Base-by-base conservation (phyloP, 306 rosid species). In the Adenanthera pavonina region DNA sequence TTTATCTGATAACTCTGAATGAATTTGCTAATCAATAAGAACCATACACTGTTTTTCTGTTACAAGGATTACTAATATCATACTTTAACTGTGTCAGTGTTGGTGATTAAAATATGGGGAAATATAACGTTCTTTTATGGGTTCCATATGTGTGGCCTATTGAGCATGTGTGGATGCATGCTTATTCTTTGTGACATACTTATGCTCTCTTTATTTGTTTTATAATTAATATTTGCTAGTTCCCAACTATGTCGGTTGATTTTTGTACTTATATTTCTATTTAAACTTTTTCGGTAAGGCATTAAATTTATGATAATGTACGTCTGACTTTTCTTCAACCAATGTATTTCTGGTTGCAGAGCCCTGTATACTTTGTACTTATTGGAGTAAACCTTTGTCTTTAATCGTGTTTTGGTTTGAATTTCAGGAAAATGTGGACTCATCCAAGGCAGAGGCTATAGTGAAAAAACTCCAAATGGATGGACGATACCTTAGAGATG, bases 401-500 rank as follows among this genome's bases (percentile, higher is more conserved):
- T 5, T 43, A 54, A 77, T 67, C 68, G 36, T 48, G 14, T 77
- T 7, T 7, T 57, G 64, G 3, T 8, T 57, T 60, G 69, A 75
- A 77, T 80, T 87, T 82, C 92, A 94, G 98, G 98, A 88, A 79
- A 81, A 81, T 20, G 91, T 84, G 87, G 92, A 92, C 79, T 83
- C 94, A 2, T 78, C 98, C 35, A 86, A 87, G 85, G 96, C 97
- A 0, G 98, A 94, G 83, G 84, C 91, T 79, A 62, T 80, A 4
- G 98, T 94, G 84, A 92, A 94, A 85, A 89, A 88, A 72, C 92
- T 92, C 70, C 96, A 92, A 85, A 85, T 80, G 88, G 95, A 89
- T 53, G 95, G 95, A 34, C 88, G 97, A 57, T 94, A 94, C 84
- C 94, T 94, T 10, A 86, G 98, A 78, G 98, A 94, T 62, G 97